These are phyloP conservation scores for Mycotypha africana DNA, from an alignment of 371 early-diverging fungal genomes.

Conservation along the genomic window DNA sequence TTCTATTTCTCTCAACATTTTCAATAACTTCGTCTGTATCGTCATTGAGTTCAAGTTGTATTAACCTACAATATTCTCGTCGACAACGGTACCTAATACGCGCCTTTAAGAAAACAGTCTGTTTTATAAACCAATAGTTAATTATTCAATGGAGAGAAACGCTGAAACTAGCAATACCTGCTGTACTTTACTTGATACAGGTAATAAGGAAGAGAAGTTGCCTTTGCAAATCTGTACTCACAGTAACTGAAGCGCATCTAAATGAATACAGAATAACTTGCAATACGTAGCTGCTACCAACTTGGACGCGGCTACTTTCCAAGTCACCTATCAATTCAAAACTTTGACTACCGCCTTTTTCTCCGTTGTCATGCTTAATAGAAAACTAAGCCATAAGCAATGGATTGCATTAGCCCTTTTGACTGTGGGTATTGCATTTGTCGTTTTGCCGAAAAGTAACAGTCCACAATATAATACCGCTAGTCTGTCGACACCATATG, in stretches of 20 bases:
- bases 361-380: conserved; percentile 72
- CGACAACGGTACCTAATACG: no score
- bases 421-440: conserved; percentile 80
- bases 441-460: conserved; percentile 58
- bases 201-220: conserved; percentile 3
- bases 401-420: conserved; percentile 77
- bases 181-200: conserved; percentile 83
- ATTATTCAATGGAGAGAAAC: conserved; percentile 22
- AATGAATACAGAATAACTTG: conserved; percentile 63
- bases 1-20: conserved; percentile 3
- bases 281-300: conserved; percentile 82
- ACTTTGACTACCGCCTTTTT: conserved; percentile 91
- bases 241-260: background rate
- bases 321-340: conserved; percentile 92
- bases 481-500: no score
- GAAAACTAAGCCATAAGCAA: conserved; percentile 55
- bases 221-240: background rate
- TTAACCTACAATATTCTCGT: no score
- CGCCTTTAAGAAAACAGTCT: conserved; percentile 5
- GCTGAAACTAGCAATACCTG: conserved; percentile 68
- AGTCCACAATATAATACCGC: background rate
- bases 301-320: conserved; percentile 89
- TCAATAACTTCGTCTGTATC: no score
- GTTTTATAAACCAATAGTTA: conserved; percentile 16
- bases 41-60: no score